These are phyloP conservation scores for Aspergillus piperis DNA, from an alignment of 2,329 filamentous ascomycete genomes.

Conservation along the genomic window DNA sequence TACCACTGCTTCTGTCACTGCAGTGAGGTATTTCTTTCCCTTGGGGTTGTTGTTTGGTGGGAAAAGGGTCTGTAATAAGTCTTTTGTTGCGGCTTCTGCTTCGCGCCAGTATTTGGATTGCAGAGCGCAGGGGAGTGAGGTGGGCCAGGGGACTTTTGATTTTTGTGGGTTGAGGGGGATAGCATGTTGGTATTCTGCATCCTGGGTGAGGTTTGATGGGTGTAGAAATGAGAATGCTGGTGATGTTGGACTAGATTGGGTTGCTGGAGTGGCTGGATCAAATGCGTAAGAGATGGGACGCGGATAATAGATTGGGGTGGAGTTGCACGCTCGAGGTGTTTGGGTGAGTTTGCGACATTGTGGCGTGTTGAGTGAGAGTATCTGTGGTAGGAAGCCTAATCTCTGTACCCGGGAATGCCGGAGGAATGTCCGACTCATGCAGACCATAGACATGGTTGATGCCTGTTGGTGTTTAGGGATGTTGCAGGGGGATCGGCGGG, in stretches of 20 bases:
- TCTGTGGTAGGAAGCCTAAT: too few species aligned
- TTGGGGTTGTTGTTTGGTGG: not conserved
- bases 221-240: slow-evolving; percentile 7
- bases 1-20: slow-evolving; percentile 10
- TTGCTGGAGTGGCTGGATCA: slow-evolving; percentile 6
- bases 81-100: slow-evolving; percentile 11
- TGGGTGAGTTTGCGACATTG: not conserved
- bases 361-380: too few species aligned
- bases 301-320: not conserved
- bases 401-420: too few species aligned
- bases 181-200: not conserved
- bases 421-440: too few species aligned
- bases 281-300: slow-evolving; percentile 12
- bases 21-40: slow-evolving; percentile 3
- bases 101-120: slow-evolving; percentile 19
- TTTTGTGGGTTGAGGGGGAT: slow-evolving; percentile 12
- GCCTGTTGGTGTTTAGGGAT: too few species aligned
- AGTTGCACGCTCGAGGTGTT: not conserved
- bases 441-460: too few species aligned
- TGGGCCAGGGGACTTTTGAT: slow-evolving; percentile 15
- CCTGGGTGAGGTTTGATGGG: not conserved
- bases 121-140: slow-evolving; percentile 9
- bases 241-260: not conserved
- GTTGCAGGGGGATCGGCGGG: too few species aligned
- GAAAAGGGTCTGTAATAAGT: slow-evolving; percentile 1